Base-by-base conservation (phyloP, 495 filamentous ascomycete genomes). In the Paragyromitra xinjiangensis region DNA sequence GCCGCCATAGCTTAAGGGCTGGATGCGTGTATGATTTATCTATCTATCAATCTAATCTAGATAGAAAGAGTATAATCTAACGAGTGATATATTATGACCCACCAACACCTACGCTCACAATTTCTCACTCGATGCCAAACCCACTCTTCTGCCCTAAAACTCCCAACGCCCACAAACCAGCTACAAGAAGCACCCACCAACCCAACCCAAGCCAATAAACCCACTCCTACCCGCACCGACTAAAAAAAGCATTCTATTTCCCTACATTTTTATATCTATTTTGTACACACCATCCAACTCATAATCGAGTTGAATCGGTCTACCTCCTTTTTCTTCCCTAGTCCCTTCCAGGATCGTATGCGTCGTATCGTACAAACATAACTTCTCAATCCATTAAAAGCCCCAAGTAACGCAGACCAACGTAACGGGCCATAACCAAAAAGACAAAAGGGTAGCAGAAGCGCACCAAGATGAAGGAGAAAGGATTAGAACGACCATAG, bases 181-280 rank as follows among this genome's bases (percentile, higher is more conserved):
- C 29, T 34, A 34, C 29, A 34, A 34, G 29, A 34, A 34, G 3
- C 26, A 29, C 26, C 3, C 3, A 29, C 29, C 3, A 34, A 34
- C 29, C 29, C 29, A 48, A 14, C 44, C 14, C 12, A 48, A 48
- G 16, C 44, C 55, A 59, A 59, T 16, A 29, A n/a, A n/a, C 19
- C 3, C n/a, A 53, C 19, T 53, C 50, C 44, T 2, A 34, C 29
- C 29, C 29, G 29, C 29, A 34, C 16, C 8, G 44, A 48, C 44
- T 22, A 16, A 61, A 61, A 39, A n/a, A 14, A 39, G 0, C 29
- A 37, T 16, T 61, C 56, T 61, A 61, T 61, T 39, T 12, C 56
- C 29, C 29, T n/a, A 12, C 29, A 37, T 56, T 53, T 56, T 56
- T 26, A 11, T 37, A 59, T 59, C 56, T 59, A 59, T 59, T 59